Evolutionary conservation across 2,329 filamentous ascomycete species (phyloP), one percentile per base, ranked within the genome.

Genomic region (Aaosphaeria pasadenensis): DNA sequence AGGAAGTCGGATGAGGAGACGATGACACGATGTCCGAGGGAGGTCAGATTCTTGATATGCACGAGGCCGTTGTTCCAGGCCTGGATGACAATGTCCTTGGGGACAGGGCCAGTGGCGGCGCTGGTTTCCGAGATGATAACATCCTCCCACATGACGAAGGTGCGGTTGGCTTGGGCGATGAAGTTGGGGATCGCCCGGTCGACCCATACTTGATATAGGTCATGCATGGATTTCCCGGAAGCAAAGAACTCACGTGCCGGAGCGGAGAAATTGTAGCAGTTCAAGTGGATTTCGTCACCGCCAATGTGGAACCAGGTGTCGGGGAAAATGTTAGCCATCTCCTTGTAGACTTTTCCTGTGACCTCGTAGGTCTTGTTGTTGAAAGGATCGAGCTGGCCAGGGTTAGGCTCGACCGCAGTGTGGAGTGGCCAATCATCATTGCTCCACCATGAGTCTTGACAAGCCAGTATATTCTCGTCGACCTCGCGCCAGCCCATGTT

Each of bases 61-160:
- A 61, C 62, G 4, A 78, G 58, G 2, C 78, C 79, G 49, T 74
- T 75, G 66, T 81, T 81, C 79, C 79, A 82, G 39, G 71, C 74
- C 56, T 82, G 79, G 57, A 82, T 66, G 49, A 82, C 70, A 49
- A 79, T 71, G 52, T 79, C 71, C 48, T 72, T 79, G 52, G 78
- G 73, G 2, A 82, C 72, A 5, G 69, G 57, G 52, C 71, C 63
- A 0, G 78, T 79, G 41, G 73, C 70, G 13, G 74, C 73, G 5
- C 71, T 64, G 5, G 69, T 62, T 30, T 64, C 53, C 2, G 64
- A 68, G 24, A 78, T 66, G 39, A 74, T 60, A 7, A 81, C 73
- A 41, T 82, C 79, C 56, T 82, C 79, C 79, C 79, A 82, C 76
- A 81, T 79, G 59, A 82, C 67, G 5, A 83, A 68, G 4, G 76